Base-by-base conservation (phyloP, 2,329 filamentous ascomycete species). In the Colletotrichum limetticola region DNA sequence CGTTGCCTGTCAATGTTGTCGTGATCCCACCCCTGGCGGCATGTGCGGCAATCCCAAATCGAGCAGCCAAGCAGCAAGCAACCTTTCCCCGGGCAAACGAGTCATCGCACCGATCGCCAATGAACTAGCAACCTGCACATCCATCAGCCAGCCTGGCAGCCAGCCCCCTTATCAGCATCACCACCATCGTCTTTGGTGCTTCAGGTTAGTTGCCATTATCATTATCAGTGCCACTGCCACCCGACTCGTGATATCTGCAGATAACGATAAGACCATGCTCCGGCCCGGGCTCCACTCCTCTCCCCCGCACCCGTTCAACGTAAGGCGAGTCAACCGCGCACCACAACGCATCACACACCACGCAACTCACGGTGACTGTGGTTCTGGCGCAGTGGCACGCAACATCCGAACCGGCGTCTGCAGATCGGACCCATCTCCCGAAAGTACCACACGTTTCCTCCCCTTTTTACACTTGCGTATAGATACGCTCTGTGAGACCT, bases 71-170 rank as follows among this genome's bases (percentile, higher is more conserved):
- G 32, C 32, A 22, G 7, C 32, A 22, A 37, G n/a, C 57, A 42
- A 22, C 24, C 9, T 16, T 32, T 26, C 57, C 28, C 57, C 19
- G 32, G 57, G 32, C 32, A n/a, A 26, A 60, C 57, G 57, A 60
- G 57, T 60, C 57, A 60, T 60, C 57, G 37, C n/a, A 12, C 32
- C 46, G 28, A 26, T 63, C 46, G 61, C 61, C 46, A 64, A 64
- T 55, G 22, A 55, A 64, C 49, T 37, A 35, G 52, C 46, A 55
- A 64, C 61, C 61, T 53, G 49, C 61, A 64, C 30, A 64, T 37
- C 61, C 32, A 49, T 49, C 42, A 49, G 42, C 42, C 19, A 49
- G 42, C 37, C 37, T 42, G 16, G 37, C 14, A 19, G 37, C 42
- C 42, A 22, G 42, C 42, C 53, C 61, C 53, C 61, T 55, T 64